A percentile compares a stretch with the other conserved stretches of the same genome.
These are phyloP conservation scores for Epichloe gansuensis DNA, from an alignment of 2,329 filamentous ascomycete species.

Conservation along the genomic window DNA sequence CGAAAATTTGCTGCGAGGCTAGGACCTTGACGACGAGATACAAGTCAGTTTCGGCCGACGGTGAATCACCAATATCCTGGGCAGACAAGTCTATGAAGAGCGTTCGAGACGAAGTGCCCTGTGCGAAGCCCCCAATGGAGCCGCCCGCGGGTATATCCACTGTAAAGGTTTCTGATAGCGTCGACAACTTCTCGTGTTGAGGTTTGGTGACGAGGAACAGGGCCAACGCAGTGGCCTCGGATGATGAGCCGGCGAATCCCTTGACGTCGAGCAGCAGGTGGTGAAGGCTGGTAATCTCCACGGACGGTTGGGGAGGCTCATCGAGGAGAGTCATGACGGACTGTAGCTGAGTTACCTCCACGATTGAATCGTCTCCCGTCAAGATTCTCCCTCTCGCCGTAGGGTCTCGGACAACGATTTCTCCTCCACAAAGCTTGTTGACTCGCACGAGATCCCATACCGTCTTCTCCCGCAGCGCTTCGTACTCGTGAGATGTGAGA, in stretches of 20 bases:
- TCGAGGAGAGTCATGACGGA: slow-evolving; percentile 92
- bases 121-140: slow-evolving; percentile 51
- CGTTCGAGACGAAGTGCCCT: slow-evolving; percentile 62
- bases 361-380: slow-evolving; percentile 84
- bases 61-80: slow-evolving; percentile 53
- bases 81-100: slow-evolving; percentile 79
- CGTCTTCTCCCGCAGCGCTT: slow-evolving; percentile 70
- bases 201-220: slow-evolving; percentile 67
- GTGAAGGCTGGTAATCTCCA: slow-evolving; percentile 62
- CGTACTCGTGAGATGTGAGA: slow-evolving; percentile 74
- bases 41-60: slow-evolving; percentile 56
- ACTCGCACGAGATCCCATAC: slow-evolving; percentile 92
- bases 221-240: slow-evolving; percentile 63
- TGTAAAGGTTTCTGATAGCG: slow-evolving; percentile 72
- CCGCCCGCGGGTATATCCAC: slow-evolving; percentile 68
- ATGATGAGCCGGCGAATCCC: slow-evolving; percentile 63
- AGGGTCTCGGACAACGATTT: slow-evolving; percentile 90
- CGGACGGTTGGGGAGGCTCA: slow-evolving; percentile 56
- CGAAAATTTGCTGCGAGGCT: slow-evolving; percentile 38
- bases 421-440: slow-evolving; percentile 86
- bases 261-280: slow-evolving; percentile 77
- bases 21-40: slow-evolving; percentile 78
- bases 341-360: slow-evolving; percentile 82
- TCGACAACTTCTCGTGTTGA: slow-evolving; percentile 47
- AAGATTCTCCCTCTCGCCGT: slow-evolving; percentile 71